Conservation (phyloP, 78 protist species). For the Polysphondylium violaceum region DNA sequence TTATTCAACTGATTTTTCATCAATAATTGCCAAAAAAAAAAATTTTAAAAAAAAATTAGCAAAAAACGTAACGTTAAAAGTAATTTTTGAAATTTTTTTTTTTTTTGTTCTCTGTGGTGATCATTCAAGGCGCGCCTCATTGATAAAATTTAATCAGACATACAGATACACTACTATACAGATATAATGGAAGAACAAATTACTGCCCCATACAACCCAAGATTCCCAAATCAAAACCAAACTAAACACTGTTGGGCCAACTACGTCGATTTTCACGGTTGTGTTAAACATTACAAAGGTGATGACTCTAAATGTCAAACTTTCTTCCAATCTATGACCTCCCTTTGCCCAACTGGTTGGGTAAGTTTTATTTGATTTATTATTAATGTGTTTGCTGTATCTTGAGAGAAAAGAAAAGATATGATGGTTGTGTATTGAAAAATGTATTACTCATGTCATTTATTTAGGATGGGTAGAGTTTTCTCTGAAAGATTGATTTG, state of each 20-base stretch:
- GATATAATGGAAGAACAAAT: constrained; percentile 1
- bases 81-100: too few species aligned
- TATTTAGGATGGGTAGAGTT: background rate
- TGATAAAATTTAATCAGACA: constrained; percentile 21
- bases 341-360: constrained; percentile 75
- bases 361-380: constrained; percentile 1
- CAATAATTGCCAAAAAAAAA: too few species aligned
- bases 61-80: too few species aligned
- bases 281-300: constrained; percentile 73
- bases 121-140: too few species aligned
- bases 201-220: constrained; percentile 83
- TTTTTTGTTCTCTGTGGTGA: too few species aligned
- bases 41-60: too few species aligned
- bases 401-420: background rate
- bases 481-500: background rate
- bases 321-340: constrained; percentile 52
- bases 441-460: background rate
- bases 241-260: constrained; percentile 83
- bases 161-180: background rate
- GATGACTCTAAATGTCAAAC: constrained; percentile 61
- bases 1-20: too few species aligned
- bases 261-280: constrained; percentile 79
- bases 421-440: background rate
- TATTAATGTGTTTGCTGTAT: background rate
- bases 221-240: constrained; percentile 84